A percentile compares a stretch with the other conserved stretches of the same genome.
Evolutionary conservation across 371 early-diverging fungal genomes (phyloP).

Genomic region (Syncephalis fuscata): DNA sequence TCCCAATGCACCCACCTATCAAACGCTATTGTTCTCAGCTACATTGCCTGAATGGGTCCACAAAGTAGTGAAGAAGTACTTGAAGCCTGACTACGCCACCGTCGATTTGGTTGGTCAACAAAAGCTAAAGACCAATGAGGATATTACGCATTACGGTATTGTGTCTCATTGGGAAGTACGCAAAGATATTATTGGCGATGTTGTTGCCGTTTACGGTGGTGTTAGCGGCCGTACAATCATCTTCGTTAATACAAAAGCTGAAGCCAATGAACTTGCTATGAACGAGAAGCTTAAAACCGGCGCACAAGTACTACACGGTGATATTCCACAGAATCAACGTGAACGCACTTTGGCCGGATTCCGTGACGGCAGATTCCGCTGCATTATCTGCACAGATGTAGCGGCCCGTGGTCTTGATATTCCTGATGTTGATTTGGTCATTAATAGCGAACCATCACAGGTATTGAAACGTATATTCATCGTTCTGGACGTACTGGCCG

Average conservation of each 20-base stretch:
- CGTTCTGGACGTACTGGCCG: conserved; percentile 97
- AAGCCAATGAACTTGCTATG: conserved; percentile 74
- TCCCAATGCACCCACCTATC: conserved; percentile 23
- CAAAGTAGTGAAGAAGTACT: conserved; percentile 62
- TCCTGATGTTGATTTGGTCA: conserved; percentile 90
- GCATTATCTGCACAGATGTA: conserved; percentile 89
- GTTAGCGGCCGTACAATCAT: conserved; percentile 69
- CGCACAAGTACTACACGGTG: conserved; percentile 87
- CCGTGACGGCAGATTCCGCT: conserved; percentile 66
- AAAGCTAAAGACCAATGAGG: conserved; percentile 56
- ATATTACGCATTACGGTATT: conserved; percentile 67
- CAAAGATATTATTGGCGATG: conserved; percentile 67
- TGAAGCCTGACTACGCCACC: conserved; percentile 65
- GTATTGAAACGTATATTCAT: conserved; percentile 91
- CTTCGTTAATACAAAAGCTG: conserved; percentile 84
- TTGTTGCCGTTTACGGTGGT: conserved; percentile 67
- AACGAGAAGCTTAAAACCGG: conserved; percentile 59
- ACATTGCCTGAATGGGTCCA: conserved; percentile 77
- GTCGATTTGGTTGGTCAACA: conserved; percentile 63
- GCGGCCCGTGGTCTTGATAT: conserved; percentile 96
- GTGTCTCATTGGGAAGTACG: conserved; percentile 61
- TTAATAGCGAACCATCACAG: conserved; percentile 94
- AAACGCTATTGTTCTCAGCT: conserved; percentile 76
- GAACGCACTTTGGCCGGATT: conserved; percentile 80
- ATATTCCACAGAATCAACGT: conserved; percentile 77